Conservation (phyloP, 495 filamentous ascomycete species). For the Cenococcum geophilum region DNA sequence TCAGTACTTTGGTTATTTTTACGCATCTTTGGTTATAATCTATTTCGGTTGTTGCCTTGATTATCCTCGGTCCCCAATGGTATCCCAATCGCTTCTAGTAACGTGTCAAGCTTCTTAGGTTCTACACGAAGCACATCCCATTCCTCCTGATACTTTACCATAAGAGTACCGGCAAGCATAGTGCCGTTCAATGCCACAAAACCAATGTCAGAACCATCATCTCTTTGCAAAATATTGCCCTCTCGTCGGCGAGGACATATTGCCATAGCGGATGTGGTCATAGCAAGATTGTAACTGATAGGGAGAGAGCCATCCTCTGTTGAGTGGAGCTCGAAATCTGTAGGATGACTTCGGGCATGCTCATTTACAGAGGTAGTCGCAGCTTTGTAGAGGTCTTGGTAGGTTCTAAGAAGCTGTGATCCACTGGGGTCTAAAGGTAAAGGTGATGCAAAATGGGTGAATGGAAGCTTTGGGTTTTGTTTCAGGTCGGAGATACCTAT, state of each 20-base stretch:
- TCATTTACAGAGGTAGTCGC: constrained; percentile 42
- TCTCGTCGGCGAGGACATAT: constrained; percentile 57
- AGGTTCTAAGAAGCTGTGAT: constrained; percentile 43
- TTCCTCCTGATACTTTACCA: constrained; percentile 68
- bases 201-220: constrained; percentile 46
- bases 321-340: constrained; percentile 21
- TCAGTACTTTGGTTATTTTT: too few relatives aligned
- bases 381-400: constrained; percentile 50
- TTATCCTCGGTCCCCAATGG: constrained; percentile 28
- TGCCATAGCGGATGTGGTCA: constrained; percentile 64
- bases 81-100: constrained; percentile 58
- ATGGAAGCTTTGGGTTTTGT: constrained; percentile 42
- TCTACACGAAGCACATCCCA: constrained; percentile 57
- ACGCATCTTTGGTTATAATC: too few relatives aligned
- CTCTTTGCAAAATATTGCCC: constrained; percentile 36
- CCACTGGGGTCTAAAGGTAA: constrained; percentile 41
- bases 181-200: constrained; percentile 69
- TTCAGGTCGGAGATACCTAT: constrained; percentile 25
- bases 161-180: constrained; percentile 68
- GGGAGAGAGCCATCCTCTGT: constrained; percentile 43
- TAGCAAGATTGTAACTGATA: constrained; percentile 74
- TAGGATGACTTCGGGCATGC: constrained; percentile 23
- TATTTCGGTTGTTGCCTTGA: too few relatives aligned
- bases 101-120: constrained; percentile 45
- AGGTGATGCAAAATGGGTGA: constrained; percentile 47